Conservation (phyloP, 805 yeast genomes). For the Metschnikowia noctiluminum region DNA sequence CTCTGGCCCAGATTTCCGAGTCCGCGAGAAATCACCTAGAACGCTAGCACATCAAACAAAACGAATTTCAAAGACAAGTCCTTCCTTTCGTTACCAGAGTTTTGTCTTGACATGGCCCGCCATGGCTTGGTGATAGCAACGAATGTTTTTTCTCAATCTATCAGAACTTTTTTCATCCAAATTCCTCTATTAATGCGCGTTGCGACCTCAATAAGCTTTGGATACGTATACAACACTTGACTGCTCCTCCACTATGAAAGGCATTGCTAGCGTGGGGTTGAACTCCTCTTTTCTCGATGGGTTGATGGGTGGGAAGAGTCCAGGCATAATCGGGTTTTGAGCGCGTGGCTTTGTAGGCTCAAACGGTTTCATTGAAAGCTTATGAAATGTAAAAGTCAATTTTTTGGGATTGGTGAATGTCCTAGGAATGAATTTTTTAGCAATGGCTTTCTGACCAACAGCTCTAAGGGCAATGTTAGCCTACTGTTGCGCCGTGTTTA, state of each 20-base stretch:
- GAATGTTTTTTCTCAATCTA: background rate
- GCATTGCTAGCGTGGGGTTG: slow-evolving; percentile 23
- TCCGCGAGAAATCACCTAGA: no score
- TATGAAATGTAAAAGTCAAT: background rate
- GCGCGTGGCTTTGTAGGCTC: background rate
- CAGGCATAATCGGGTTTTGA: slow-evolving; percentile 31
- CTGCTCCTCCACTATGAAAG: slow-evolving; percentile 7
- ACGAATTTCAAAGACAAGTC: no score
- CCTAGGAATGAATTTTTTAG: background rate
- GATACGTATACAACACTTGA: background rate
- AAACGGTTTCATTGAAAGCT: background rate
- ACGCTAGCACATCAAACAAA: no score
- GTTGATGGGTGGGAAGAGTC: slow-evolving; percentile 35
- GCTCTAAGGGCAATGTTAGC: no score
- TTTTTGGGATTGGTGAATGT: background rate
- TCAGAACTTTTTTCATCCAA: background rate
- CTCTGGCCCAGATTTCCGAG: no score
- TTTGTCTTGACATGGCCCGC: no score
- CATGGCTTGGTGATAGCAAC: background rate
- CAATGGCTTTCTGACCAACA: background rate
- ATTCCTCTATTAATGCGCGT: background rate
- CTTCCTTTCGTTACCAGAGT: no score
- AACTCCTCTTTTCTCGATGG: slow-evolving; percentile 23
- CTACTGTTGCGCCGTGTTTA: no score
- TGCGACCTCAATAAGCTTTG: background rate